A percentile compares a stretch with the other conserved stretches of the same genome.
Conservation (phyloP, 2,329 filamentous ascomycete species). For the Venturia oleaginea region DNA sequence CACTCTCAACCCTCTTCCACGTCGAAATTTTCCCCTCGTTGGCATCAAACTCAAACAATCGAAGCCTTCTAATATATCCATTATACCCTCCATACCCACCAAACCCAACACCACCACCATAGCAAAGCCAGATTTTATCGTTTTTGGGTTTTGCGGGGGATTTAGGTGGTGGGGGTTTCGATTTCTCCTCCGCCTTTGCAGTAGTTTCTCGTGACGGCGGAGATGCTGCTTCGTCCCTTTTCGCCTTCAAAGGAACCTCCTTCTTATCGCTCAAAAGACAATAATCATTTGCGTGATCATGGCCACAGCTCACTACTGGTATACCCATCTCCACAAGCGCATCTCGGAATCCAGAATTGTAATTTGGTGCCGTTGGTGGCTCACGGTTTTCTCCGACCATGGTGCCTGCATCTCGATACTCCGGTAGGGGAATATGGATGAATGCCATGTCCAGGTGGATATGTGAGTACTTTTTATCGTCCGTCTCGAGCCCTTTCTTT, state of each 20-base stretch:
- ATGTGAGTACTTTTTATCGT: constrained; percentile 66
- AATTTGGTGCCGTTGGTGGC: constrained; percentile 74
- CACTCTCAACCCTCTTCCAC: constrained; percentile 79
- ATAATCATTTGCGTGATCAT: constrained; percentile 97
- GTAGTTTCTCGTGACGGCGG: neutral
- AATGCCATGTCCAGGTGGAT: constrained; percentile 95
- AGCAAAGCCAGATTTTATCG: constrained; percentile 89
- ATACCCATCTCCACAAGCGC: constrained; percentile 80
- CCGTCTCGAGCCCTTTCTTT: constrained; percentile 60
- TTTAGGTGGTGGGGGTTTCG: neutral
- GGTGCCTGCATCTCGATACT: constrained; percentile 58
- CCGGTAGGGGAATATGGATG: constrained; percentile 91
- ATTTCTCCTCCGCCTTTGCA: neutral
- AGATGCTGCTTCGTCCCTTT: neutral
- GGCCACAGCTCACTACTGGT: constrained; percentile 80
- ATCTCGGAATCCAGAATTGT: constrained; percentile 88
- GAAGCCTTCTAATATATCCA: constrained; percentile 71
- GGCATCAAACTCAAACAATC: constrained; percentile 89
- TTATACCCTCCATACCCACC: constrained; percentile 92
- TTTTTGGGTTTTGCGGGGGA: constrained; percentile 16
- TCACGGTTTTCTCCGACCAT: constrained; percentile 70
- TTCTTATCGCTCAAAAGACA: constrained; percentile 58
- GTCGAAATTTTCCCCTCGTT: constrained; percentile 82
- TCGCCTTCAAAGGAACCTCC: neutral
- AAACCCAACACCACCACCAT: constrained; percentile 83